These are phyloP conservation scores for Taiwanofungus camphoratus DNA, from an alignment of 1,284 basidiomycete genomes.

Conservation along the genomic window DNA sequence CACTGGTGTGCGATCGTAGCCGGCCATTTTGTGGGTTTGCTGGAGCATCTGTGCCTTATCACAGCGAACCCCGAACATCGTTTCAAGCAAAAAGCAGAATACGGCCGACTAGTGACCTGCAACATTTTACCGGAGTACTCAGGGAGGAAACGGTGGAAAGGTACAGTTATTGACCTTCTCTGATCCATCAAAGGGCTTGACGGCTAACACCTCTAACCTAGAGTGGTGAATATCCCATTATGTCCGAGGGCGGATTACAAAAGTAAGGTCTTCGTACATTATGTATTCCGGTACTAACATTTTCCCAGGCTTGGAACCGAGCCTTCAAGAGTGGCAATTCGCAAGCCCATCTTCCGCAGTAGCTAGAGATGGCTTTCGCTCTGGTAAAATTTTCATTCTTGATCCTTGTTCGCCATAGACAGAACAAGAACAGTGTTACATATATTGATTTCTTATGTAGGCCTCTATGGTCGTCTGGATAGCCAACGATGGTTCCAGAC, in stretches of 20 bases:
- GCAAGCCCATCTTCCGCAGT: constrained; percentile 51
- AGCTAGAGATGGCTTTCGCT: constrained; percentile 41
- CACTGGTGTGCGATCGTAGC: constrained; percentile 32
- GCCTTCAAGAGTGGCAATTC: constrained; percentile 46
- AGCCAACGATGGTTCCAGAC: constrained; percentile 52
- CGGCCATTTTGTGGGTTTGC: constrained; percentile 37
- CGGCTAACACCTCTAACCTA: constrained; percentile 22
- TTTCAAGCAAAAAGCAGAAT: constrained; percentile 44
- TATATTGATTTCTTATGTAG: constrained; percentile 27
- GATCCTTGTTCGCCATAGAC: too few relatives aligned
- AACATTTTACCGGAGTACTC: constrained; percentile 40
- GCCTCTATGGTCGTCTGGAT: constrained; percentile 56
- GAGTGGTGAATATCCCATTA: constrained; percentile 50
- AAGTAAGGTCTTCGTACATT: constrained; percentile 28
- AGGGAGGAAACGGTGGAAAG: constrained; percentile 34
- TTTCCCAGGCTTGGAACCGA: constrained; percentile 28
- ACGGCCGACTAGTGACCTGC: constrained; percentile 40
- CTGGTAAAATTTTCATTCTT: constrained; percentile 31
- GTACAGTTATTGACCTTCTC: constrained; percentile 18
- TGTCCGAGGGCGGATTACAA: constrained; percentile 50
- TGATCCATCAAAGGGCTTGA: neutral
- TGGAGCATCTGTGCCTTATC: constrained; percentile 32
- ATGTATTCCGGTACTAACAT: constrained; percentile 1
- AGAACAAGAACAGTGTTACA: too few relatives aligned
- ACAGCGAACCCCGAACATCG: constrained; percentile 38